phyloP scores from a whole-genome alignment of 805 yeast genomes.

The Myxozyma sirexii region DNA sequence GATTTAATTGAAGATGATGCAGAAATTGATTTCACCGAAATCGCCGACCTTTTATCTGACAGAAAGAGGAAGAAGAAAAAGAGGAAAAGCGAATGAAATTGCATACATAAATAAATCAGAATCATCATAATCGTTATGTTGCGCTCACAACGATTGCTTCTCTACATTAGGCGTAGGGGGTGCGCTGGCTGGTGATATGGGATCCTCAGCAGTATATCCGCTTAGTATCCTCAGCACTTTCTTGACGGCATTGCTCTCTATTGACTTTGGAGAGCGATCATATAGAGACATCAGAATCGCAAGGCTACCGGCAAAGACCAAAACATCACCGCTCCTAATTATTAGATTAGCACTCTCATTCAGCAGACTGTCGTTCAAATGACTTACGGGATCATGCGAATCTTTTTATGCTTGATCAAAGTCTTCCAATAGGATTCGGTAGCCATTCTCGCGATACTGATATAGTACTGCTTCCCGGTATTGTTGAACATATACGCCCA shows the following conservation, averaged over 20 bases:
- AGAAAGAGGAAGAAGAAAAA: conserved; percentile 1
- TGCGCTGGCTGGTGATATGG: conserved; percentile 1
- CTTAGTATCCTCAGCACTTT: conserved; percentile 7
- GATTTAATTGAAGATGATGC: neutral
- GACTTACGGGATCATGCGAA: conserved; percentile 37
- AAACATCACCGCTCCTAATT: conserved; percentile 39
- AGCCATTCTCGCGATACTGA: conserved; percentile 41
- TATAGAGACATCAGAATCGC: conserved; percentile 42
- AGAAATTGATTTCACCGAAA: neutral
- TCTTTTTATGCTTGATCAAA: conserved; percentile 37
- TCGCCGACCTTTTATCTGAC: neutral
- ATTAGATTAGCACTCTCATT: neutral
- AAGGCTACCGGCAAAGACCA: conserved; percentile 41
- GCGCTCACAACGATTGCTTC: conserved; percentile 5
- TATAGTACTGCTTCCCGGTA: conserved; percentile 41
- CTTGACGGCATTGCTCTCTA: conserved; percentile 31
- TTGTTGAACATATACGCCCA: conserved; percentile 46
- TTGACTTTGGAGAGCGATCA: conserved; percentile 39
- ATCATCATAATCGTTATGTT: neutral
- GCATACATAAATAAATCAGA: neutral
- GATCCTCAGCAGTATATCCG: conserved; percentile 14
- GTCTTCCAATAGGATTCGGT: conserved; percentile 44
- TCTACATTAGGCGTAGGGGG: conserved; percentile 22
- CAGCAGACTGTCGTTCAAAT: neutral
- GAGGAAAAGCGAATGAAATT: too few relatives aligned